These are phyloP conservation scores for Coffea humblotiana DNA, from an alignment of 305 asterid genomes.

Conservation along the genomic window DNA sequence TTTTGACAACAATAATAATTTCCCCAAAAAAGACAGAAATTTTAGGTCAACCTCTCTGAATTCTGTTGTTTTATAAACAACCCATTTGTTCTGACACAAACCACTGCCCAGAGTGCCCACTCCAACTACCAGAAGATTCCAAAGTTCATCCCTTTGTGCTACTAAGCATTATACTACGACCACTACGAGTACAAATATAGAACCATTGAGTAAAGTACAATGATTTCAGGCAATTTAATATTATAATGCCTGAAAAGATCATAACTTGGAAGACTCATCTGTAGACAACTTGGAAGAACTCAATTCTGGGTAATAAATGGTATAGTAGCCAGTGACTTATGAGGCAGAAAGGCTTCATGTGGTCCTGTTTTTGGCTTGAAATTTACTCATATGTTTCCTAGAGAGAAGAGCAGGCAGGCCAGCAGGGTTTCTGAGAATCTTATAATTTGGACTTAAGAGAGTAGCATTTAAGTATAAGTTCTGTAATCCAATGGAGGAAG, in stretches of 20 bases:
- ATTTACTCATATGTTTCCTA: constrained; percentile 10
- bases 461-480: neutral
- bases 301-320: constrained; percentile 8
- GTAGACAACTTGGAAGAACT: constrained; percentile 10
- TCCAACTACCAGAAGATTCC: constrained; percentile 66
- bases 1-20: neutral
- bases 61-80: constrained; percentile 22
- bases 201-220: constrained; percentile 2
- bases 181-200: neutral
- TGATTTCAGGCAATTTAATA: neutral
- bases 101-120: constrained; percentile 22
- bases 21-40: constrained; percentile 31
- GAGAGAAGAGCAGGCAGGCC: constrained; percentile 8
- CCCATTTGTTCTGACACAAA: constrained; percentile 50
- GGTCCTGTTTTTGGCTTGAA: constrained; percentile 15
- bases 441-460: neutral
- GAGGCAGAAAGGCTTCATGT: constrained; percentile 11
- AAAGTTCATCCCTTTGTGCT: constrained; percentile 42
- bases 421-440: constrained; percentile 8
- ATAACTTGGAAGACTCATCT: constrained; percentile 11
- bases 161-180: constrained; percentile 21
- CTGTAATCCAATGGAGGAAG: neutral
- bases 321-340: neutral
- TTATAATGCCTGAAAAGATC: constrained; percentile 5
- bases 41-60: constrained; percentile 76